Conservation (phyloP, 148 eudicot genomes). For the Dysphania ambrosioides region DNA sequence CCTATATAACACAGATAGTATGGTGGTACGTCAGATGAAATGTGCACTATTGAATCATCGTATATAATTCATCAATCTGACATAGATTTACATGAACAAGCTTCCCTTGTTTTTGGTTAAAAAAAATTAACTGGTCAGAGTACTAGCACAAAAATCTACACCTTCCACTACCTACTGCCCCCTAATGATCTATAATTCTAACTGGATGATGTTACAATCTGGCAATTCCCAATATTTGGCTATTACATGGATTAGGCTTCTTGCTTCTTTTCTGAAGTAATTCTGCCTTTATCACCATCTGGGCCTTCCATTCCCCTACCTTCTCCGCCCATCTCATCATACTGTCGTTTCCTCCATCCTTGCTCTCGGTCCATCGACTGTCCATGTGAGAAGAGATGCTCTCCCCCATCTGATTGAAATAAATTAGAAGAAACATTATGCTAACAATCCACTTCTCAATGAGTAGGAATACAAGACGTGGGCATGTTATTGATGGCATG, state of each 20-base stretch:
- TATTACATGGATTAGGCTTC: slow-evolving; percentile 18
- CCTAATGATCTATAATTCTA: slow-evolving; percentile 28
- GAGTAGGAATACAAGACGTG: neutral
- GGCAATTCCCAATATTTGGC: slow-evolving; percentile 15
- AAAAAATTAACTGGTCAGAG: slow-evolving; percentile 28
- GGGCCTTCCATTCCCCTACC: slow-evolving; percentile 36
- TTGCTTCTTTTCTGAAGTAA: slow-evolving; percentile 31
- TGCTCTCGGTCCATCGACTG: slow-evolving; percentile 37
- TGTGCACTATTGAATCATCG: slow-evolving; percentile 20
- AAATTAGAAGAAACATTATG: slow-evolving; percentile 10
- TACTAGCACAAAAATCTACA: slow-evolving; percentile 30
- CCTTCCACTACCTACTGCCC: slow-evolving; percentile 23
- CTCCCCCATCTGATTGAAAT: slow-evolving; percentile 47
- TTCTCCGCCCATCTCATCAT: slow-evolving; percentile 39
- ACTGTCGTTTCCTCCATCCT: slow-evolving; percentile 42
- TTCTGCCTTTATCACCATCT: slow-evolving; percentile 39
- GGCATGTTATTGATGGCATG: neutral
- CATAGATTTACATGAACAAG: slow-evolving; percentile 29
- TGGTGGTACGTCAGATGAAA: no score
- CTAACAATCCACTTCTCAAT: neutral
- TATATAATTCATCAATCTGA: slow-evolving; percentile 13
- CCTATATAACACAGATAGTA: no score
- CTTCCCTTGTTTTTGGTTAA: slow-evolving; percentile 11
- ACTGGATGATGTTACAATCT: slow-evolving; percentile 28
- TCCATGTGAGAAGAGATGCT: slow-evolving; percentile 39